These are phyloP conservation scores for Brassica carinata DNA, from an alignment of 345 rosid species.

Conservation along the genomic window DNA sequence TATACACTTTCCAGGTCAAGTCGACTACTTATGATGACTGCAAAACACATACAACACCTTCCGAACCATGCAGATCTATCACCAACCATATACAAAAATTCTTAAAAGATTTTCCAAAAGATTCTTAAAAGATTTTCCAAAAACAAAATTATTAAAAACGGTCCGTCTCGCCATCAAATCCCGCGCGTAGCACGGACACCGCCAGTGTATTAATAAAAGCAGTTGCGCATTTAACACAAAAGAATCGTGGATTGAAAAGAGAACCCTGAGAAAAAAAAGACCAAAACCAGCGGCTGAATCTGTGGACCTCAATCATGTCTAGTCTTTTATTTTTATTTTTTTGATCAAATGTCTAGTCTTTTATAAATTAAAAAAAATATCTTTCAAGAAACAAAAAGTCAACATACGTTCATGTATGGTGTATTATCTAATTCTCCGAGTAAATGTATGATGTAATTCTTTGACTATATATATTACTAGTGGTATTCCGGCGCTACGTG, in stretches of 20 bases:
- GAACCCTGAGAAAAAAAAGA: not conserved
- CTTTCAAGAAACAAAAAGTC: not conserved
- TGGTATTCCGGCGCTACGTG: no score
- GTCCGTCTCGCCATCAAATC: no score
- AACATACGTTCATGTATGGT: constrained; percentile 9
- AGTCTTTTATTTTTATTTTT: not conserved
- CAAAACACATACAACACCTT: no score
- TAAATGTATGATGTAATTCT: not conserved
- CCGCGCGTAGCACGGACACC: no score
- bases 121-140: no score
- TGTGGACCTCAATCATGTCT: constrained; percentile 19
- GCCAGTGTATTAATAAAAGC: not conserved
- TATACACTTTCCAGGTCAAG: no score
- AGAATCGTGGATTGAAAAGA: constrained; percentile 15
- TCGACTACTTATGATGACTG: no score
- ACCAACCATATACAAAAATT: no score
- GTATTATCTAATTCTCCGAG: not conserved
- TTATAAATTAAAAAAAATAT: not conserved
- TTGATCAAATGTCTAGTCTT: not conserved
- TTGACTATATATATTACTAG: not conserved
- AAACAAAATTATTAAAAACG: no score
- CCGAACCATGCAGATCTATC: no score
- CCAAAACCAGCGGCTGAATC: constrained; percentile 36
- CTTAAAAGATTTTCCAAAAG: no score
- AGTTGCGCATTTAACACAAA: not conserved